Percentiles rank a stretch among this genome's conserved stretches.
Evolutionary conservation across 306 rosid species (phyloP).

Genomic region (Alnus rubra): DNA sequence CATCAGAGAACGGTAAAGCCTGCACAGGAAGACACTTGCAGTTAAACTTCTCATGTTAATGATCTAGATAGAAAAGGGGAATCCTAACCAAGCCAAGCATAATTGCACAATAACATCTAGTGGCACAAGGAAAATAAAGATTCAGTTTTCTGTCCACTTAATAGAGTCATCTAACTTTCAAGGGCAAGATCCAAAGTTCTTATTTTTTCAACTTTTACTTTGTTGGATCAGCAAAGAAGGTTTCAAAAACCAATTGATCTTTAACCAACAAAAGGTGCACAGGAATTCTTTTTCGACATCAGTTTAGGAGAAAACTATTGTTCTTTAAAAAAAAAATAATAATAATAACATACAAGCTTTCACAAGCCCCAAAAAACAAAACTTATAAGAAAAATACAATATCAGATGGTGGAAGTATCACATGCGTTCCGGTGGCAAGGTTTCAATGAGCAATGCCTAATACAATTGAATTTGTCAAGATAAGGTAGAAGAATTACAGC

Average conservation of each 20-base stretch:
- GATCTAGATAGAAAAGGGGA: background rate
- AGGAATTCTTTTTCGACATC: background rate
- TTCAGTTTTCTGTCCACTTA: background rate
- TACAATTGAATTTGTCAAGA: no score
- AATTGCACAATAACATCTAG: background rate
- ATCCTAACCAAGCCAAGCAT: background rate
- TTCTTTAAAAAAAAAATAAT: no score
- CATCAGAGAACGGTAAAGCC: constrained; percentile 92
- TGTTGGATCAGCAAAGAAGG: background rate
- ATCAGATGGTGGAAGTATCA: background rate
- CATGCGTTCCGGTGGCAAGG: background rate
- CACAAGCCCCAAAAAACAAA: background rate
- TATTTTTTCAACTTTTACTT: background rate
- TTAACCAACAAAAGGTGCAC: background rate
- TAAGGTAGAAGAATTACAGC: no score
- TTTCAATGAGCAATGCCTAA: no score
- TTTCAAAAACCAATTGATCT: background rate
- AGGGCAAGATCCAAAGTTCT: background rate
- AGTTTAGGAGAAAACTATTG: background rate
- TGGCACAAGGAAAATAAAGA: constrained; percentile 7
- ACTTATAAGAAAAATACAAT: background rate
- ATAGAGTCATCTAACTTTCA: background rate
- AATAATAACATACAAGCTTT: background rate
- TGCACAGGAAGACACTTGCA: constrained; percentile 37
- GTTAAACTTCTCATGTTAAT: constrained; percentile 19